Evolutionary conservation across 805 yeast genomes (phyloP).

Genomic region (Wickerhamiella kazuoi): DNA sequence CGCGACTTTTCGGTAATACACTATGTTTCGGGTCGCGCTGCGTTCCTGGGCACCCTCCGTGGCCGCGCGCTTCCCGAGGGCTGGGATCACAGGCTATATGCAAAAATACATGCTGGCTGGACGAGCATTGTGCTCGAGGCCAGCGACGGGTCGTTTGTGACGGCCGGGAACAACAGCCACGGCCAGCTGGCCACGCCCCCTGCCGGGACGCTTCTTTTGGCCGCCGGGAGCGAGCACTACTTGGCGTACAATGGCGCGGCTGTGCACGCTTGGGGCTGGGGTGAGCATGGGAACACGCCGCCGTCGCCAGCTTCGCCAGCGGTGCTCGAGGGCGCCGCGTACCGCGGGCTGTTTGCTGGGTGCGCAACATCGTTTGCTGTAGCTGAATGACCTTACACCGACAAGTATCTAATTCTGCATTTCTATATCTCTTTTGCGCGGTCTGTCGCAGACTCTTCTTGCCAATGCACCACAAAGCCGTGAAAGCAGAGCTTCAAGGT

Average conservation of each 20-base stretch:
- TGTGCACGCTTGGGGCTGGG: slow-evolving; percentile 91
- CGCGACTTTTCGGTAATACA: slow-evolving; percentile 37
- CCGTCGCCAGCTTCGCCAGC: too few species aligned
- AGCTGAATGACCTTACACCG: too few species aligned
- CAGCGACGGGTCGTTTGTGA: slow-evolving; percentile 18
- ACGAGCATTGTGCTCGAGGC: slow-evolving; percentile 1
- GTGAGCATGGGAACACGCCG: slow-evolving; percentile 87
- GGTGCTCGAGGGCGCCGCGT: too few species aligned
- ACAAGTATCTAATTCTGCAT: too few species aligned
- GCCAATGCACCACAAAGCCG: slow-evolving; percentile 11
- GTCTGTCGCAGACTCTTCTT: slow-evolving; percentile 16
- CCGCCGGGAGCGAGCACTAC: background rate
- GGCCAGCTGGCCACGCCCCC: slow-evolving; percentile 53
- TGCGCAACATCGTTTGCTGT: slow-evolving; percentile 20
- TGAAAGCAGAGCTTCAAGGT: background rate
- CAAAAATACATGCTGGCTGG: slow-evolving; percentile 10
- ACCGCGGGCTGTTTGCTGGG: slow-evolving; percentile 13
- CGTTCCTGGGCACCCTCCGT: slow-evolving; percentile 20
- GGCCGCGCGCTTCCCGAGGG: background rate
- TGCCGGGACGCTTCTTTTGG: too few species aligned
- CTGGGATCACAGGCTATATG: slow-evolving; percentile 21
- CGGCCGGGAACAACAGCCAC: slow-evolving; percentile 63
- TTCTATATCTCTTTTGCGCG: too few species aligned
- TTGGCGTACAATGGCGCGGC: too few species aligned
- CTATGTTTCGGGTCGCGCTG: slow-evolving; percentile 8